These are phyloP conservation scores for Microdochium bolleyi DNA, from an alignment of 2,329 filamentous ascomycete species.

Conservation along the genomic window DNA sequence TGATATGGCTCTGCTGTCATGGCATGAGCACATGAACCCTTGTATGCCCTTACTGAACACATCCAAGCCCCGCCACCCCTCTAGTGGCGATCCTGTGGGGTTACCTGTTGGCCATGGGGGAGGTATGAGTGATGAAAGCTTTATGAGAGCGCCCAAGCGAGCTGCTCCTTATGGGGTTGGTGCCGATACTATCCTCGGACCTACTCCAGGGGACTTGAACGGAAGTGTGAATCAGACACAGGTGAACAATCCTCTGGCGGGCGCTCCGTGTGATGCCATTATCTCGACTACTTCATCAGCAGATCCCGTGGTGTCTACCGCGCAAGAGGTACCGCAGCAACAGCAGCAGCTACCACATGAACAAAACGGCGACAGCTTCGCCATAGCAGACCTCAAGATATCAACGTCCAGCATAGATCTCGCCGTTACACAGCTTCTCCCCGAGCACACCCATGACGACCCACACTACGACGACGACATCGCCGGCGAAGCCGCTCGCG, in stretches of 20 bases:
- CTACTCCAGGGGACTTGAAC: background rate
- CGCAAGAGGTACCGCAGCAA: background rate
- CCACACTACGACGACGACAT: conserved; percentile 59
- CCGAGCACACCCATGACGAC: conserved; percentile 48
- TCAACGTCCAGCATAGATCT: background rate
- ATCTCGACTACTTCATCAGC: no score
- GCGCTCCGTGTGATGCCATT: no score
- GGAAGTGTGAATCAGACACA: no score
- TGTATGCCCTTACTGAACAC: conserved; percentile 34
- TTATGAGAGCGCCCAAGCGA: conserved; percentile 9
- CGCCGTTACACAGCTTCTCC: conserved; percentile 25
- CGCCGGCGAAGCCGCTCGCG: conserved; percentile 50
- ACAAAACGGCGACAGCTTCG: background rate
- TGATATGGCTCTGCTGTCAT: conserved; percentile 65
- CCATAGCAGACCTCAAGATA: background rate
- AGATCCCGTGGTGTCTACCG: no score
- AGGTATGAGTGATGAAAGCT: no score
- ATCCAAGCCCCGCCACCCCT: no score
- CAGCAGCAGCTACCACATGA: no score
- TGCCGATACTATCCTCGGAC: background rate
- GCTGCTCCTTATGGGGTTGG: conserved; percentile 6
- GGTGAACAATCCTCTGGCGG: background rate
- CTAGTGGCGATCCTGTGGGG: no score
- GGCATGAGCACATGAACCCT: conserved; percentile 56
- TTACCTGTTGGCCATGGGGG: no score